Evolutionary conservation across 164 flowering plant genomes (phyloP).

Genomic region (Pachysandra terminalis): DNA sequence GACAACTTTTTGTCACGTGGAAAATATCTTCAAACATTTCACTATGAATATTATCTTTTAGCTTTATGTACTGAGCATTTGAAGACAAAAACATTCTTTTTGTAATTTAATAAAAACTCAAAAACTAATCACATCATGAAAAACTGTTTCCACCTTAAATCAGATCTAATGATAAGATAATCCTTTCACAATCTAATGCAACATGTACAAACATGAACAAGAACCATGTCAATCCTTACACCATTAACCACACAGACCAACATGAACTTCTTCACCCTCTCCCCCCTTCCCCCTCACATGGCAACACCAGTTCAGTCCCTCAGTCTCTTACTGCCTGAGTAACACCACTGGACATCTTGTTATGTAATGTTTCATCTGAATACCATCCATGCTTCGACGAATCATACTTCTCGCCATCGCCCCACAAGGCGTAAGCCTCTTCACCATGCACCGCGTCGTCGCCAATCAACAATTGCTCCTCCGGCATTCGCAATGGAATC

Average conservation of each 20-base stretch:
- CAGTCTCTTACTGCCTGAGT: slow-evolving; percentile 21
- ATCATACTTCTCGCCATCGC: slow-evolving; percentile 40
- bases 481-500: slow-evolving; percentile 39
- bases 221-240: neutral
- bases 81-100: too few species aligned
- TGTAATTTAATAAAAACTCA: too few species aligned
- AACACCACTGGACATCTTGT: slow-evolving; percentile 15
- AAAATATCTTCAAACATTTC: too few species aligned
- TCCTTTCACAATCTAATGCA: neutral
- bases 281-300: neutral
- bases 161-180: neutral
- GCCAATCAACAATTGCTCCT: slow-evolving; percentile 32
- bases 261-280: neutral
- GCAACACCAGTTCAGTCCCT: neutral
- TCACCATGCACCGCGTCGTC: slow-evolving; percentile 51
- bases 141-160: neutral
- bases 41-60: too few species aligned
- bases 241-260: neutral
- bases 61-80: too few species aligned
- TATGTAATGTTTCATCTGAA: slow-evolving; percentile 25
- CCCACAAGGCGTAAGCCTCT: slow-evolving; percentile 44
- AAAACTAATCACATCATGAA: too few species aligned
- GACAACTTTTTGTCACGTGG: too few species aligned
- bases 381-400: slow-evolving; percentile 26
- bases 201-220: neutral